A percentile compares a stretch with the other conserved stretches of the same genome.
Conservation (phyloP, 805 yeast genomes). For the Kuraishia molischiana region DNA sequence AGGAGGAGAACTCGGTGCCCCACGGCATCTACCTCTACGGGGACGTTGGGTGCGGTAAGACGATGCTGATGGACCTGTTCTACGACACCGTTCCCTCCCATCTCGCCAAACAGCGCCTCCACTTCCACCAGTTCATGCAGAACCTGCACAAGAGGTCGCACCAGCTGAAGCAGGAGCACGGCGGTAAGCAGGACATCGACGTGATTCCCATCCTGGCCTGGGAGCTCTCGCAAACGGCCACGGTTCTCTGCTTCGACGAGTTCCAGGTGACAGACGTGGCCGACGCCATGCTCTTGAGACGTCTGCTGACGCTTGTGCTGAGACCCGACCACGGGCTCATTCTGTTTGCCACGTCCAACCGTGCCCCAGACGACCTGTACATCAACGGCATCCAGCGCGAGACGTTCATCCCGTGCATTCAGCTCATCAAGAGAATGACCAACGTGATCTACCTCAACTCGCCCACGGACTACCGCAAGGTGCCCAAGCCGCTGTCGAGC, state of each 20-base stretch:
- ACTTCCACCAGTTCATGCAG: slow-evolving; percentile 97
- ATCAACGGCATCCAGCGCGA: slow-evolving; percentile 91
- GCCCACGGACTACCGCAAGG: slow-evolving; percentile 88
- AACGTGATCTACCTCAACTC: slow-evolving; percentile 76
- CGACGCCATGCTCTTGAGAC: slow-evolving; percentile 90
- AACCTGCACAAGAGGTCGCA: slow-evolving; percentile 81
- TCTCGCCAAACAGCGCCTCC: slow-evolving; percentile 71
- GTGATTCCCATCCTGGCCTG: slow-evolving; percentile 78
- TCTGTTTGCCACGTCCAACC: slow-evolving; percentile 86
- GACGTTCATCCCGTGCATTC: slow-evolving; percentile 87
- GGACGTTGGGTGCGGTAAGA: slow-evolving; percentile 97
- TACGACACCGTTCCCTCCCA: slow-evolving; percentile 75
- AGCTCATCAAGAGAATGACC: slow-evolving; percentile 61
- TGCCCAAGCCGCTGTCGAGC: slow-evolving; percentile 73
- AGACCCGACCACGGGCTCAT: slow-evolving; percentile 74
- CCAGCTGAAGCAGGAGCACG: slow-evolving; percentile 55
- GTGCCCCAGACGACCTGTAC: slow-evolving; percentile 91
- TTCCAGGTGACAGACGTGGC: slow-evolving; percentile 98
- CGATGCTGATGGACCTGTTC: slow-evolving; percentile 96
- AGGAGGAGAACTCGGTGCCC: slow-evolving; percentile 34
- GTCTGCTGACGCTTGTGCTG: slow-evolving; percentile 58
- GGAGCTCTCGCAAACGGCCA: slow-evolving; percentile 67
- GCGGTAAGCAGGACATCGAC: slow-evolving; percentile 57
- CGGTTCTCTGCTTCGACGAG: slow-evolving; percentile 90
- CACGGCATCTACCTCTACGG: slow-evolving; percentile 89